Percentiles rank a stretch among this genome's conserved stretches.
Conservation (phyloP, 306 rosid genomes). For the Betula pendula region DNA sequence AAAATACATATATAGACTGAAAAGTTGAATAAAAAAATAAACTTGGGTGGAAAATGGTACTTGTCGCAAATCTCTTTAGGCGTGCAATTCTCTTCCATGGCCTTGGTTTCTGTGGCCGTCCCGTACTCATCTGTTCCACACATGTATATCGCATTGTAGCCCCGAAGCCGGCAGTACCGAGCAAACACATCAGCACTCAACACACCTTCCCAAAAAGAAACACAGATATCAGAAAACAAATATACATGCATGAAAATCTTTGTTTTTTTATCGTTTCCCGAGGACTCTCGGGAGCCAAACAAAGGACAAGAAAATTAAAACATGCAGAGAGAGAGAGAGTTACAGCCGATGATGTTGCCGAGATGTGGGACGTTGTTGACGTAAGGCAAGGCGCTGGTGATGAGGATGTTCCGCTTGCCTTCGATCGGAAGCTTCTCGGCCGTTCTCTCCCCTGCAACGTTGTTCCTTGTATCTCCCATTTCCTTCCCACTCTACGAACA, state of each 20-base stretch:
- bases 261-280: neutral
- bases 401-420: conserved; percentile 87
- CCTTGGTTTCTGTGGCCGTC: conserved; percentile 94
- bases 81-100: conserved; percentile 88
- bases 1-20: neutral
- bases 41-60: conserved; percentile 31
- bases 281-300: neutral
- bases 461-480: neutral
- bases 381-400: conserved; percentile 94
- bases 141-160: conserved; percentile 75
- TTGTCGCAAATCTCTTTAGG: conserved; percentile 94
- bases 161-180: conserved; percentile 86
- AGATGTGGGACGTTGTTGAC: conserved; percentile 98
- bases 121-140: conserved; percentile 98
- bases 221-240: neutral
- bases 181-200: conserved; percentile 96
- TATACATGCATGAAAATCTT: neutral
- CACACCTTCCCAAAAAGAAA: conserved; percentile 45
- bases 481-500: neutral
- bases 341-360: conserved; percentile 91
- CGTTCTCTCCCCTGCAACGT: conserved; percentile 7
- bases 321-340: neutral
- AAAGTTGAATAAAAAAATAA: neutral
- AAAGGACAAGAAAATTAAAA: neutral
- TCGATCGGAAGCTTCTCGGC: conserved; percentile 65